Percentiles rank a stretch among this genome's conserved stretches.
Conservation (phyloP, 192 early-diverging fungal species). For the Thoreauomyces humboldtii region DNA sequence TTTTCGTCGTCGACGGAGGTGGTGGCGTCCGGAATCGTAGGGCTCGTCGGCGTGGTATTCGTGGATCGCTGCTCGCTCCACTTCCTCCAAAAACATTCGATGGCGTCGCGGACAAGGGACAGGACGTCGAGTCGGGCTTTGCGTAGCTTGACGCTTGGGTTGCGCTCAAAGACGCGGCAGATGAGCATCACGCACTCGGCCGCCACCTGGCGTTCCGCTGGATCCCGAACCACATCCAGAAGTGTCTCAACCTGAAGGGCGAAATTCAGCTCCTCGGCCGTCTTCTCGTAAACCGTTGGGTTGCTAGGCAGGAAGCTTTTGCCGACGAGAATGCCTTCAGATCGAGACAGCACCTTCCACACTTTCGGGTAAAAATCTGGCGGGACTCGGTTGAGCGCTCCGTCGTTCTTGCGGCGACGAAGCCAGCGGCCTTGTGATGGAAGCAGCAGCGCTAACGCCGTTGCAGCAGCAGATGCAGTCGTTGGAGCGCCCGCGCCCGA, state of each 20-base stretch:
- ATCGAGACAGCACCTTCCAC: conserved; percentile 57
- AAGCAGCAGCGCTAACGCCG: conserved; percentile 30
- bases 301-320: conserved; percentile 62
- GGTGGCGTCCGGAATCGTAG: too few relatives aligned
- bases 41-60: background rate
- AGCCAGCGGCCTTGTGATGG: conserved; percentile 62
- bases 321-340: conserved; percentile 59
- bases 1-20: background rate
- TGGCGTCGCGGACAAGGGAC: conserved; percentile 63
- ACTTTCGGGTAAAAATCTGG: conserved; percentile 75
- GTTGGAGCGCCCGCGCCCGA: background rate
- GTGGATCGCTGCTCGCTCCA: conserved; percentile 48
- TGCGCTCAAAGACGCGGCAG: conserved; percentile 60
- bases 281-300: conserved; percentile 78
- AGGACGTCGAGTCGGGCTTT: conserved; percentile 55
- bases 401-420: conserved; percentile 78
- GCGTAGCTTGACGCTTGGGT: conserved; percentile 53
- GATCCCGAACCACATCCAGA: conserved; percentile 69
- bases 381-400: conserved; percentile 79
- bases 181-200: conserved; percentile 72
- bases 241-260: conserved; percentile 72
- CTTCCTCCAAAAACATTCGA: conserved; percentile 63
- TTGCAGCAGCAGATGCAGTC: background rate
- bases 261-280: conserved; percentile 84
- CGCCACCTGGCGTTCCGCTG: conserved; percentile 77